These are phyloP conservation scores for Petunia secreta DNA, from an alignment of 257 asterid genomes.

Conservation along the genomic window DNA sequence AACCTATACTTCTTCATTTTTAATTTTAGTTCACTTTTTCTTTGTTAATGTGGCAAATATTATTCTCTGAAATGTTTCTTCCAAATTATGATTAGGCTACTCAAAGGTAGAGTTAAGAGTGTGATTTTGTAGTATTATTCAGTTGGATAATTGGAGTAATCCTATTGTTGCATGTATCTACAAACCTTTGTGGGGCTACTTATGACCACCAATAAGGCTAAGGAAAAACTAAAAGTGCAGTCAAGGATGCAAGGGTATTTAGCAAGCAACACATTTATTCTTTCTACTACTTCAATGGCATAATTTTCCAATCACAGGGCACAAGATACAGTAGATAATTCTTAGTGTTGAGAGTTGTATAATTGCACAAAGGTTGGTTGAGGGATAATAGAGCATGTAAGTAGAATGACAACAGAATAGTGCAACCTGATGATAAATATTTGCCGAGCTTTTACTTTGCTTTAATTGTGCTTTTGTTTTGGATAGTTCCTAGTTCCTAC, in stretches of 20 bases:
- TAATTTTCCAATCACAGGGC: no score
- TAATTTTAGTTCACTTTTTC: conserved; percentile 1
- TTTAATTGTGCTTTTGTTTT: no score
- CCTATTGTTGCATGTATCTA: conserved; percentile 6
- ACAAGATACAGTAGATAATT: not conserved
- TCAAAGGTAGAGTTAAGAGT: not conserved
- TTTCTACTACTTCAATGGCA: no score
- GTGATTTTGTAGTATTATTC: conserved; percentile 21
- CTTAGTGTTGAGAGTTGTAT: conserved; percentile 16
- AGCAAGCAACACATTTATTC: no score
- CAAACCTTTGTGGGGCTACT: conserved; percentile 16
- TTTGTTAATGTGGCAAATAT: not conserved
- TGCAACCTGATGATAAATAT: not conserved
- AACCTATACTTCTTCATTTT: conserved; percentile 32
- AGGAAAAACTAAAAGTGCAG: no score
- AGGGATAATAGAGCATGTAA: conserved; percentile 15
- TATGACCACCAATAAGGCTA: conserved; percentile 13
- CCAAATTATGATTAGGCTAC: conserved; percentile 26
- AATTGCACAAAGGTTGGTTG: not conserved
- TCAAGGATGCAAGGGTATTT: no score
- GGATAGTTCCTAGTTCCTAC: no score
- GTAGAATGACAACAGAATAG: conserved; percentile 17
- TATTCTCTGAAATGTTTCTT: not conserved
- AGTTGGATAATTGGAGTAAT: conserved; percentile 21
- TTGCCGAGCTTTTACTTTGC: no score